Percentiles rank a stretch among this genome's conserved stretches.
Evolutionary conservation across 2,329 filamentous ascomycete species (phyloP).

Genomic region (Fusarium sacchari): DNA sequence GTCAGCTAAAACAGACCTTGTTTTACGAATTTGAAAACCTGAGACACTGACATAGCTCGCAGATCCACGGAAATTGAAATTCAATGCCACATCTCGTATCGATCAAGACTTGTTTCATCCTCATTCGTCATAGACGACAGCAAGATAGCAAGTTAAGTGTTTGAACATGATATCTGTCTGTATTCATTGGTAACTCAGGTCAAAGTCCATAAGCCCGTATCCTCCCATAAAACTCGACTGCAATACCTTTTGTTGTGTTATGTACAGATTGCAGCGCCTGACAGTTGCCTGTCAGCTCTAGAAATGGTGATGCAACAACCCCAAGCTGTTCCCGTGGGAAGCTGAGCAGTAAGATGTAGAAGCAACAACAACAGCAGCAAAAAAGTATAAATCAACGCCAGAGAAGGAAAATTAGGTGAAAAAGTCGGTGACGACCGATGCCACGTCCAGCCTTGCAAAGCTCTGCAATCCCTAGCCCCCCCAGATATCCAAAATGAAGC

Average conservation of each 20-base stretch:
- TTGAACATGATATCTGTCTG: conserved; percentile 27
- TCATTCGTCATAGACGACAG: conserved; percentile 21
- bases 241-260: conserved; percentile 26
- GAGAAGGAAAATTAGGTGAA: conserved; percentile 33
- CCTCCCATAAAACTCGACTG: conserved; percentile 25
- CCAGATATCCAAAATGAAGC: neutral
- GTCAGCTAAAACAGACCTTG: neutral
- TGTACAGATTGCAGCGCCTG: conserved; percentile 36
- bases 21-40: neutral
- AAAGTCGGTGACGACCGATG: conserved; percentile 37
- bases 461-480: conserved; percentile 10
- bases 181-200: conserved; percentile 25
- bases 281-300: conserved; percentile 37
- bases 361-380: neutral
- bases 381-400: conserved; percentile 25
- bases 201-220: conserved; percentile 16
- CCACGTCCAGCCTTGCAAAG: conserved; percentile 30
- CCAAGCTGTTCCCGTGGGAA: conserved; percentile 6
- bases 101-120: conserved; percentile 11
- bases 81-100: conserved; percentile 20
- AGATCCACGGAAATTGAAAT: conserved; percentile 4
- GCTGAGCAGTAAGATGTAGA: conserved; percentile 6
- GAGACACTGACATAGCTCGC: conserved; percentile 16
- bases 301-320: conserved; percentile 33
- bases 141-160: neutral